Base-by-base conservation (phyloP, 2,329 filamentous ascomycete species). In the Aspergillus felis region DNA sequence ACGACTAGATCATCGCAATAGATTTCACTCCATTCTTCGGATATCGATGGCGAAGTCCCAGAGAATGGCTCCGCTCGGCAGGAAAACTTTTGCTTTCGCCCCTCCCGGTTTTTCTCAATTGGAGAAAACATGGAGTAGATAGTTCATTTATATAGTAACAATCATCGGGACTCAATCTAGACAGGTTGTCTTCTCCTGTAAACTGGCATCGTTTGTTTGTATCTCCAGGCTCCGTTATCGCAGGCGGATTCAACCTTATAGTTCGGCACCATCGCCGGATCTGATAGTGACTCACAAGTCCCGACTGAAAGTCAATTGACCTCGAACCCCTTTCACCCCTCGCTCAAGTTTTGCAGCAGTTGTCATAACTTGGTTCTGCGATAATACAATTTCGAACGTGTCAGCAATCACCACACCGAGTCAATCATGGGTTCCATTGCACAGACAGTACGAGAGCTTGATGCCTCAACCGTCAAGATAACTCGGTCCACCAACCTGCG, bases 391-490 rank as follows among this genome's bases (percentile, higher is more conserved):
- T 38, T 14, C 54, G 49, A 41, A 3, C 29, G 20, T 22, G 9
- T 22, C 41, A 9, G 41, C 41, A 14, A 27, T 20, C 35, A 27
- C 22, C 20, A 22, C 7, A 22, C 20, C 25, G 20, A 4, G 53
- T 50, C 28, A 52, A 68, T 12, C 28, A 73, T 73, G 71, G 71
- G 70, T 56, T 73, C 71, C 28, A 54, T 70, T 42, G 60, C 66
- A 41, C 66, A 63, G 29, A 57, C 64, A 25, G 48, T 66, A 20
- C 67, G 71, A 3, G 74, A 76, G 59, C 72, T 78, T 27, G 71
- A 76, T 58, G 74, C 64, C 61, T 78, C 75, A 20, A 69, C 66
- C 47, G 67, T 75, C 62, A 74, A 72, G 51, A 64, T 76, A 62
- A 76, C 74, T 48, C 72, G 62, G 25, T 71, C 72, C 42, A 68